These are phyloP conservation scores for Fusarium avenaceum DNA, from an alignment of 2,329 filamentous ascomycete species.

Conservation along the genomic window DNA sequence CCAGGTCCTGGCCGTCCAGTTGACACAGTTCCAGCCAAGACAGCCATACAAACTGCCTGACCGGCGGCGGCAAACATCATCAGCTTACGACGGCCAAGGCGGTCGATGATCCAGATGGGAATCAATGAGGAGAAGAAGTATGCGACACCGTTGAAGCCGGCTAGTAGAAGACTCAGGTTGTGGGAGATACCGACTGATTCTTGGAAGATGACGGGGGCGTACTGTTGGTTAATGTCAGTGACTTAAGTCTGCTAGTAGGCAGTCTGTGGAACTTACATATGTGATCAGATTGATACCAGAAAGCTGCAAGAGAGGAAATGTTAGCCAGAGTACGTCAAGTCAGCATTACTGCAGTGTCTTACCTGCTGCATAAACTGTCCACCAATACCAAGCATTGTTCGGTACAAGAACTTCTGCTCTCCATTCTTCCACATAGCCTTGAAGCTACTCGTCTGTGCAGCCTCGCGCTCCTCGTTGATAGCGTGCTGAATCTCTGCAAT, in stretches of 20 bases:
- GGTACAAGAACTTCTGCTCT: conserved; percentile 57
- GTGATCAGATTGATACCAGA: conserved; percentile 55
- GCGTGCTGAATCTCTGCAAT: conserved; percentile 57
- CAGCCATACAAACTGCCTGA: conserved; percentile 60
- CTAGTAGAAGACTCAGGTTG: conserved; percentile 63
- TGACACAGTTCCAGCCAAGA: conserved; percentile 60
- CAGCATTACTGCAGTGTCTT: accelerated
- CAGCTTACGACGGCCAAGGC: conserved; percentile 68
- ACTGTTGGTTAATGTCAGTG: conserved; percentile 33
- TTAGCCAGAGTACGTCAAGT: not conserved
- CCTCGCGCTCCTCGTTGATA: conserved; percentile 57
- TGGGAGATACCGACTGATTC: conserved; percentile 59
- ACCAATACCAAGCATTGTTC: conserved; percentile 58
- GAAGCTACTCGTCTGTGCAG: conserved; percentile 52
- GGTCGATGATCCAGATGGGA: conserved; percentile 54
- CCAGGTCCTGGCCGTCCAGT: conserved; percentile 55
- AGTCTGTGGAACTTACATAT: conserved; percentile 33
- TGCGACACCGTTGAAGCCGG: conserved; percentile 64
- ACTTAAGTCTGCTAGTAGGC: no score
- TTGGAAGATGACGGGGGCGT: conserved; percentile 61
- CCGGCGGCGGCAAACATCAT: conserved; percentile 64
- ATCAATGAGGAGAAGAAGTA: conserved; percentile 51
- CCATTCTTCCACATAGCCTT: conserved; percentile 58
- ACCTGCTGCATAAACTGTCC: conserved; percentile 61
- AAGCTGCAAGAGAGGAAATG: conserved; percentile 14